Percentiles rank a stretch among this genome's conserved stretches.
phyloP scores from a whole-genome alignment of 2,329 filamentous ascomycete species.

The Orbilia javanica region DNA sequence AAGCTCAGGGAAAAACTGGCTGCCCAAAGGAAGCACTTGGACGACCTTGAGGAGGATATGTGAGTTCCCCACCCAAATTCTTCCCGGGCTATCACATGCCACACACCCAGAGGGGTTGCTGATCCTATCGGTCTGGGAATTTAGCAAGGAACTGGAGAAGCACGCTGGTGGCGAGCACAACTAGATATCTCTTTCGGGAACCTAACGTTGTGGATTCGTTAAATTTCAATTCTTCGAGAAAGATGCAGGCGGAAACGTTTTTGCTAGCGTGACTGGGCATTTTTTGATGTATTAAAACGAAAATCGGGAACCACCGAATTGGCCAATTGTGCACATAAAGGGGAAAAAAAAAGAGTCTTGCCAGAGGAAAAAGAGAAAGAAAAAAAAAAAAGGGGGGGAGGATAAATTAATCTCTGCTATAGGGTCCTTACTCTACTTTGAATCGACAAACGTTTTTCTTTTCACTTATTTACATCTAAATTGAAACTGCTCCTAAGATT shows the following conservation, averaged over 20 bases:
- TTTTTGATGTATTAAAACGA: constrained; percentile 19
- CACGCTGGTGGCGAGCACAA: constrained; percentile 56
- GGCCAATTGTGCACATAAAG: background rate
- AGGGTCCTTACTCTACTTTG: background rate
- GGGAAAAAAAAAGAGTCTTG: background rate
- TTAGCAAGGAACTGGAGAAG: constrained; percentile 51
- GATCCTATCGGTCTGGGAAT: constrained; percentile 1
- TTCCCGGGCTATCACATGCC: background rate
- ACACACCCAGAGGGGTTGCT: background rate
- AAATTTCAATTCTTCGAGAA: constrained; percentile 15
- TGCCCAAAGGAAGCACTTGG: constrained; percentile 84
- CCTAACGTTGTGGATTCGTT: constrained; percentile 8
- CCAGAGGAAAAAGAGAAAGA: background rate
- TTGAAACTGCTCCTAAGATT: background rate
- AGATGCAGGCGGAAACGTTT: background rate
- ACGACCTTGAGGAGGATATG: constrained; percentile 75
- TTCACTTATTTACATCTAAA: constrained; percentile 1
- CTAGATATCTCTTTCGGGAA: constrained; percentile 9
- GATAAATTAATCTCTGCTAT: constrained; percentile 7
- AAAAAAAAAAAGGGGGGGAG: background rate
- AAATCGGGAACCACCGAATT: background rate
- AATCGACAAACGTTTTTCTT: background rate
- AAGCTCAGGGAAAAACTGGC: constrained; percentile 79
- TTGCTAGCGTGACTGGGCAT: constrained; percentile 9
- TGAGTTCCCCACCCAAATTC: background rate